phyloP scores from a whole-genome alignment of 352 stramenopile species.

The Pythium sp. region DNA sequence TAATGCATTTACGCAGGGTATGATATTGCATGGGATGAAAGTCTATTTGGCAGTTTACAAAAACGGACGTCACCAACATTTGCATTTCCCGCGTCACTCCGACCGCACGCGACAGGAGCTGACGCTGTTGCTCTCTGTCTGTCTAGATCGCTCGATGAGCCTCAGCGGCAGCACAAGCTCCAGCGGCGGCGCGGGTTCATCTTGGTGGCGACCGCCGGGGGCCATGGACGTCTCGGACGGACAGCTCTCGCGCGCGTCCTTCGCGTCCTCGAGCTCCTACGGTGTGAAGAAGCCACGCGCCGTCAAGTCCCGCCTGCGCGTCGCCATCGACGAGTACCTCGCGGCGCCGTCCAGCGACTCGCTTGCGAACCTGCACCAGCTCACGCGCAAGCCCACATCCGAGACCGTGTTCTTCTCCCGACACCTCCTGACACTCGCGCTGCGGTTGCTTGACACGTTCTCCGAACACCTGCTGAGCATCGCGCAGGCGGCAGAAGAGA shows the following conservation, averaged over 20 bases:
- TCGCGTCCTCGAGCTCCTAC: slow-evolving; percentile 22
- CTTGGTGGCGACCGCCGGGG: slow-evolving; percentile 41
- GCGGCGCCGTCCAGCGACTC: slow-evolving; percentile 25
- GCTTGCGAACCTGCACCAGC: slow-evolving; percentile 38
- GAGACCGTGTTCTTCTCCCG: slow-evolving; percentile 42
- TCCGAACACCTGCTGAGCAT: slow-evolving; percentile 47
- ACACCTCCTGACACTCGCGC: slow-evolving; percentile 38
- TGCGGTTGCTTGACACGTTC: slow-evolving; percentile 60
- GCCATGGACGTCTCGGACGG: slow-evolving; percentile 42
- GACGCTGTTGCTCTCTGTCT: not conserved
- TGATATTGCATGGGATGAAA: not conserved
- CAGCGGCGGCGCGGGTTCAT: slow-evolving; percentile 12
- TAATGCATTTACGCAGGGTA: not conserved
- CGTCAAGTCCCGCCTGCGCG: slow-evolving; percentile 26
- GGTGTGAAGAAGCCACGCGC: slow-evolving; percentile 16
- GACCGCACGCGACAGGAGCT: too few species aligned
- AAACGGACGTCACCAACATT: slow-evolving; percentile 4
- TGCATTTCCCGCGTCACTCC: not conserved
- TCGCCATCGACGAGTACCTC: slow-evolving; percentile 43
- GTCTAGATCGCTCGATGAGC: slow-evolving; percentile 11
- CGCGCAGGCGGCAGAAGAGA: slow-evolving; percentile 11
- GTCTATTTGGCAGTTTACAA: not conserved
- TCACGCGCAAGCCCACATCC: slow-evolving; percentile 36
- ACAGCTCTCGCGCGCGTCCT: slow-evolving; percentile 38
- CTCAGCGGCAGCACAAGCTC: slow-evolving; percentile 13